phyloP scores from a whole-genome alignment of 2,329 filamentous ascomycete genomes.

The Aspergillus transmontanensis region DNA sequence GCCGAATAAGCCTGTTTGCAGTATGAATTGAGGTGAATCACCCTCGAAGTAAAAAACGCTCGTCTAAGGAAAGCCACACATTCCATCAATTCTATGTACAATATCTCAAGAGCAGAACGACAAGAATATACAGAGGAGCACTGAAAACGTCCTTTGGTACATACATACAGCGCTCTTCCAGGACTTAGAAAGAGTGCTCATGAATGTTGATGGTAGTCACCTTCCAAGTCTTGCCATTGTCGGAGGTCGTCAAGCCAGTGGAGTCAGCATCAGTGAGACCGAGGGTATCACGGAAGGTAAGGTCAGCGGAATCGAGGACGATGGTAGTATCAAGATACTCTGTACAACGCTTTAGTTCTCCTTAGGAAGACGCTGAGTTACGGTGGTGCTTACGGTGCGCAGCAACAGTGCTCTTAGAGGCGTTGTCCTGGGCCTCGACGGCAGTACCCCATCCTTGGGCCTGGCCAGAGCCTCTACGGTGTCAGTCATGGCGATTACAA shows the following conservation, averaged over 20 bases:
- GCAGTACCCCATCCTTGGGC: conserved; percentile 38
- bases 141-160: background rate
- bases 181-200: conserved; percentile 25
- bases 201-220: conserved; percentile 33
- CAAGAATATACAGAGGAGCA: background rate
- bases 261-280: conserved; percentile 30
- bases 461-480: conserved; percentile 25
- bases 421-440: conserved; percentile 34
- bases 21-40: background rate
- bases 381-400: conserved; percentile 31
- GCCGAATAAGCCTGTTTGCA: too few species aligned
- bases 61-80: background rate
- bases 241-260: conserved; percentile 27
- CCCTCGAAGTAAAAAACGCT: background rate
- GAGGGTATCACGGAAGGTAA: conserved; percentile 30
- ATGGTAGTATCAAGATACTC: conserved; percentile 35
- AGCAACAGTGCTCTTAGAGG: conserved; percentile 28
- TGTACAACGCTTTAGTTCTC: conserved; percentile 8
- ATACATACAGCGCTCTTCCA: background rate
- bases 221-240: conserved; percentile 30
- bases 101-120: background rate
- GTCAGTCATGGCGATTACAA: background rate
- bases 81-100: background rate
- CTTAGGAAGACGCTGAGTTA: background rate
- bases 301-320: conserved; percentile 30